These are phyloP conservation scores for Neurospora crassa DNA, from an alignment of 2,329 filamentous ascomycete genomes.

Conservation along the genomic window DNA sequence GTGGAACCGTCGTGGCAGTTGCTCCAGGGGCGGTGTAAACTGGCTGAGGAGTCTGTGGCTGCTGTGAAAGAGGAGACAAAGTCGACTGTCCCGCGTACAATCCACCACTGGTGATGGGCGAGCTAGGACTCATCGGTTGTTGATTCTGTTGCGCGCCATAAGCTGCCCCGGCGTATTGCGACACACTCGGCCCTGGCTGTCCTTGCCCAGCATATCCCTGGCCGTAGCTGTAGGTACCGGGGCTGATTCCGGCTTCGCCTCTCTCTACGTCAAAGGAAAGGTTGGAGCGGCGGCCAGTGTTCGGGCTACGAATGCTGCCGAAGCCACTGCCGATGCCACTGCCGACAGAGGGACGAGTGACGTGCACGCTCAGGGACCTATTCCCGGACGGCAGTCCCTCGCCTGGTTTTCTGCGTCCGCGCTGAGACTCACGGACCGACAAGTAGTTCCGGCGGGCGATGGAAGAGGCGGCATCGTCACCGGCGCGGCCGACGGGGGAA, in stretches of 20 bases:
- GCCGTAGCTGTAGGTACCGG: neutral
- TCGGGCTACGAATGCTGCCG: neutral
- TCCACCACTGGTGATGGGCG: neutral
- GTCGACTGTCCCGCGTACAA: neutral
- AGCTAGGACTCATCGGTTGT: neutral
- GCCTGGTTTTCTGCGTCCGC: conserved; percentile 40
- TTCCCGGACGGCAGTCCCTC: conserved; percentile 30
- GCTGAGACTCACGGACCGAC: conserved; percentile 31
- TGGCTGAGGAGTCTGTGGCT: neutral
- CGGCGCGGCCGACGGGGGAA: conserved; percentile 26
- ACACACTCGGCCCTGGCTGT: neutral
- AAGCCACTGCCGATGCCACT: conserved; percentile 1
- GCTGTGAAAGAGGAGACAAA: neutral
- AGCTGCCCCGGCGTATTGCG: neutral
- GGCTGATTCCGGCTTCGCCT: neutral
- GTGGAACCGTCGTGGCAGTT: neutral
- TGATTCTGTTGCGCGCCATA: neutral
- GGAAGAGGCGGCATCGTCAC: conserved; percentile 29
- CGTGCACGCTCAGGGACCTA: conserved; percentile 17
- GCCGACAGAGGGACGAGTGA: conserved; percentile 20
- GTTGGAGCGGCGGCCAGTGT: conserved; percentile 14
- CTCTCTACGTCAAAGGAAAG: conserved; percentile 35
- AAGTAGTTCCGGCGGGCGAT: conserved; percentile 12
- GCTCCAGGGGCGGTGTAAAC: neutral
- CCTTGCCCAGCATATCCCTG: neutral